phyloP scores from a whole-genome alignment of 352 stramenopile genomes.

The Phytophthora sp. region DNA sequence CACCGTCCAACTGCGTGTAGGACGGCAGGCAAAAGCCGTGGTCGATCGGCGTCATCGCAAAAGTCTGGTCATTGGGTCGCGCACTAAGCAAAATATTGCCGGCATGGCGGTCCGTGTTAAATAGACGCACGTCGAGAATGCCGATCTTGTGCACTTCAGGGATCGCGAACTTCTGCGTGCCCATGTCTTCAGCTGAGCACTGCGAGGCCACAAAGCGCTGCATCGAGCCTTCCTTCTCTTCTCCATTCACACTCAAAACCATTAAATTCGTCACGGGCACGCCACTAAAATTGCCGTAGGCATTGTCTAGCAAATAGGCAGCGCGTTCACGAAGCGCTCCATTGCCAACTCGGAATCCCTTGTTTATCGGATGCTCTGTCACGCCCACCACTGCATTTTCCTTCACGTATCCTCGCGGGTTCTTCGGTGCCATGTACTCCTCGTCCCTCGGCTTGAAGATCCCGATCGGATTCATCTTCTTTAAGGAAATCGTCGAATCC shows the following conservation, averaged over 20 bases:
- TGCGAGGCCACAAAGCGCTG: constrained; percentile 84
- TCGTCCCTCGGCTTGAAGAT: constrained; percentile 99
- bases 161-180: constrained; percentile 85
- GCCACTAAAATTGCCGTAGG: constrained; percentile 82
- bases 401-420: constrained; percentile 95
- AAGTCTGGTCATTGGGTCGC: constrained; percentile 64
- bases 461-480: constrained; percentile 49
- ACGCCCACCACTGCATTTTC: constrained; percentile 79
- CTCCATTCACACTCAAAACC: constrained; percentile 60
- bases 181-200: constrained; percentile 89
- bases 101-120: constrained; percentile 90
- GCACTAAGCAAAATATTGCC: constrained; percentile 84
- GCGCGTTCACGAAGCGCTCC: constrained; percentile 84
- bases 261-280: constrained; percentile 86
- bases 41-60: constrained; percentile 88
- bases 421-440: constrained; percentile 99
- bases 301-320: constrained; percentile 81
- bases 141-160: constrained; percentile 90
- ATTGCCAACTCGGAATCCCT: constrained; percentile 88
- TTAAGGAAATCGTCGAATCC: constrained; percentile 23
- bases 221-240: constrained; percentile 86
- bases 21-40: constrained; percentile 89
- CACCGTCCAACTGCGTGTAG: constrained; percentile 80
- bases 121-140: constrained; percentile 87
- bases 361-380: constrained; percentile 84